Evolutionary conservation across 495 filamentous ascomycete genomes (phyloP).

Genomic region (Arthonia radiata): DNA sequence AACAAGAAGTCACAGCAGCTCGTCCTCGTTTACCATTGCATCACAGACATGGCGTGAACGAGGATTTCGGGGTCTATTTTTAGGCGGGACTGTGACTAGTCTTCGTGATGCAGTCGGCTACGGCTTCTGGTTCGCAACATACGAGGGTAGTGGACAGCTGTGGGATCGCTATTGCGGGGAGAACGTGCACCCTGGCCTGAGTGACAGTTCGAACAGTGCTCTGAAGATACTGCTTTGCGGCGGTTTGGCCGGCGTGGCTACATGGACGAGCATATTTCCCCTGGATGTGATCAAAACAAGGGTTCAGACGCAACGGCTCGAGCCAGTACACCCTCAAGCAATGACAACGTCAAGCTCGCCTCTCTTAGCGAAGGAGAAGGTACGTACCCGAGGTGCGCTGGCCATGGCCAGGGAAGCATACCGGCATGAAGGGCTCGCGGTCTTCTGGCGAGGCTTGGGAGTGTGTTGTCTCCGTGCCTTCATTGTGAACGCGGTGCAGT

Average conservation of each 20-base stretch:
- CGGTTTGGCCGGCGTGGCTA: constrained; percentile 59
- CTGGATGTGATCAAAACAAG: constrained; percentile 76
- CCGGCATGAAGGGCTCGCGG: constrained; percentile 29
- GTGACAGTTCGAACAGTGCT: constrained; percentile 3
- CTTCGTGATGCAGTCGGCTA: constrained; percentile 67
- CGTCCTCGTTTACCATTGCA: constrained; percentile 33
- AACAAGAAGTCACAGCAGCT: constrained; percentile 7
- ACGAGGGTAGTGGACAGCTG: constrained; percentile 35
- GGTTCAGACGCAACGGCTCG: constrained; percentile 37
- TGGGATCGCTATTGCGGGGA: constrained; percentile 15
- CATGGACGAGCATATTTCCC: constrained; percentile 72
- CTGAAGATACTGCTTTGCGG: constrained; percentile 49
- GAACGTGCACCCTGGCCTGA: background rate
- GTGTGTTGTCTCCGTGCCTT: constrained; percentile 67
- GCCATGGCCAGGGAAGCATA: constrained; percentile 39
- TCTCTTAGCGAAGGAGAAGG: constrained; percentile 11
- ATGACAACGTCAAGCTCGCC: constrained; percentile 4
- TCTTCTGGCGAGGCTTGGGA: constrained; percentile 56
- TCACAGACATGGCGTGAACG: constrained; percentile 30
- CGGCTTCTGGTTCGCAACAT: constrained; percentile 86
- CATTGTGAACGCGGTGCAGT: constrained; percentile 48
- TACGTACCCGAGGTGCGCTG: constrained; percentile 24
- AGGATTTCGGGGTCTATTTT: constrained; percentile 48
- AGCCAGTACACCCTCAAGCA: constrained; percentile 1
- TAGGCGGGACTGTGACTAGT: constrained; percentile 54